These are phyloP conservation scores for Ustilago hordei DNA, from an alignment of 1,284 basidiomycete species.

Conservation along the genomic window DNA sequence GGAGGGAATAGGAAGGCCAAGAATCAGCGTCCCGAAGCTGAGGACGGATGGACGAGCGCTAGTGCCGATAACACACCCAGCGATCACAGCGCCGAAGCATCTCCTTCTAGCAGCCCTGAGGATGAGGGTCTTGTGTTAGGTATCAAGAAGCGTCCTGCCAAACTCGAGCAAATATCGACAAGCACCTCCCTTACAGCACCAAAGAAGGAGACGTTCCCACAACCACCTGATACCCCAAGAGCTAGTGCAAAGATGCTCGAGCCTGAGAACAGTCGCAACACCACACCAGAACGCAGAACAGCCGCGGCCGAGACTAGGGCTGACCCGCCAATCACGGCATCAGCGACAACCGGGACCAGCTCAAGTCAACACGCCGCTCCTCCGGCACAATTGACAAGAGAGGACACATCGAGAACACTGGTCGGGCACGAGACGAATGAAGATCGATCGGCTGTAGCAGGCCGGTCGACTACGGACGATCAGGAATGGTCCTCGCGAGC, in stretches of 20 bases:
- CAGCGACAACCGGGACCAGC: slow-evolving; percentile 4
- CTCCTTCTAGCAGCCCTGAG: slow-evolving; percentile 38
- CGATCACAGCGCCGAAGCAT: slow-evolving; percentile 30
- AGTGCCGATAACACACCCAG: slow-evolving; percentile 47
- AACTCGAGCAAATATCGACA: slow-evolving; percentile 22
- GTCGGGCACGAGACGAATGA: slow-evolving; percentile 7
- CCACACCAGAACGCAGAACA: slow-evolving; percentile 8
- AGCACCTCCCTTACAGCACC: slow-evolving; percentile 26
- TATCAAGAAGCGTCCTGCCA: slow-evolving; percentile 52
- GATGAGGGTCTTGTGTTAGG: slow-evolving; percentile 57
- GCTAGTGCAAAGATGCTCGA: slow-evolving; percentile 30
- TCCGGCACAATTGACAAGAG: slow-evolving; percentile 16
- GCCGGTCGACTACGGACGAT: slow-evolving; percentile 5
- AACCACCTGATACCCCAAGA: slow-evolving; percentile 44
- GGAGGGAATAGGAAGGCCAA: slow-evolving; percentile 28
- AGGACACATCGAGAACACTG: slow-evolving; percentile 42
- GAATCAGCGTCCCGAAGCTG: slow-evolving; percentile 26
- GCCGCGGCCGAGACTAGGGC: not conserved
- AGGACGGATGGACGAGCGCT: slow-evolving; percentile 59
- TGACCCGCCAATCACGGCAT: not conserved
- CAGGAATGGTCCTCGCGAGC: slow-evolving; percentile 11
- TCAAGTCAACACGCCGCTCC: slow-evolving; percentile 4
- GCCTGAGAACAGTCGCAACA: slow-evolving; percentile 12
- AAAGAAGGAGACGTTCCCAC: slow-evolving; percentile 30
- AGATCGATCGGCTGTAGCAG: slow-evolving; percentile 9